Conservation (phyloP, 495 filamentous ascomycete species). For the Tuber calosporum region DNA sequence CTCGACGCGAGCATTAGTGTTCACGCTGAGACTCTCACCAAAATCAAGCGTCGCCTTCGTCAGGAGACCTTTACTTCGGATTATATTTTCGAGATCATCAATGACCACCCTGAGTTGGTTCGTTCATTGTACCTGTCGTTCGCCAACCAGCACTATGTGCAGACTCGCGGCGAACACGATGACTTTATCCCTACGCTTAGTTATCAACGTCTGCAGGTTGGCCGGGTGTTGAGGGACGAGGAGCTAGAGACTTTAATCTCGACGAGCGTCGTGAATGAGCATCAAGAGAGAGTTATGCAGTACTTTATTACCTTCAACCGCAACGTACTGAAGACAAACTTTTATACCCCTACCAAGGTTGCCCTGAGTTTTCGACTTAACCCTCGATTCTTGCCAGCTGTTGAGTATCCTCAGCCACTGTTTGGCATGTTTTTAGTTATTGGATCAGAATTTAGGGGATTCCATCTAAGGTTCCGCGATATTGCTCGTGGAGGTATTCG, state of each 20-base stretch:
- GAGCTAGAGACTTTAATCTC: slow-evolving; percentile 75
- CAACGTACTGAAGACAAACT: slow-evolving; percentile 91
- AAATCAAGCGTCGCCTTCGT: slow-evolving; percentile 89
- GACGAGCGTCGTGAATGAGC: slow-evolving; percentile 73
- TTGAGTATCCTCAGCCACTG: slow-evolving; percentile 87
- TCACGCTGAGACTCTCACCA: slow-evolving; percentile 84
- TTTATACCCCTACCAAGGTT: slow-evolving; percentile 98
- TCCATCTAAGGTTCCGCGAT: slow-evolving; percentile 95
- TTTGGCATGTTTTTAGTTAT: slow-evolving; percentile 99
- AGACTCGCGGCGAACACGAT: slow-evolving; percentile 68
- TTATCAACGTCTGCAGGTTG: slow-evolving; percentile 63
- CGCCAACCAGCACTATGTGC: slow-evolving; percentile 80
- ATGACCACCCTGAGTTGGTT: slow-evolving; percentile 78
- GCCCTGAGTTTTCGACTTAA: slow-evolving; percentile 93
- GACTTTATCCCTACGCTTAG: slow-evolving; percentile 66
- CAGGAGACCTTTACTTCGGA: slow-evolving; percentile 96
- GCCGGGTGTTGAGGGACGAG: slow-evolving; percentile 67
- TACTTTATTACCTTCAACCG: slow-evolving; percentile 95
- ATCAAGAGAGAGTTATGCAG: slow-evolving; percentile 95
- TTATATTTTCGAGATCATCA: slow-evolving; percentile 95
- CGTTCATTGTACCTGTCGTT: slow-evolving; percentile 86
- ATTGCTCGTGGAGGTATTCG: slow-evolving; percentile 95
- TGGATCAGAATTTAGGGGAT: slow-evolving; percentile 90
- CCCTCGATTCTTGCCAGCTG: slow-evolving; percentile 75
- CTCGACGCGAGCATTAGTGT: slow-evolving; percentile 71